phyloP scores from a whole-genome alignment of 768 basidiomycete genomes.

The Brasilioporus rufonigricans region DNA sequence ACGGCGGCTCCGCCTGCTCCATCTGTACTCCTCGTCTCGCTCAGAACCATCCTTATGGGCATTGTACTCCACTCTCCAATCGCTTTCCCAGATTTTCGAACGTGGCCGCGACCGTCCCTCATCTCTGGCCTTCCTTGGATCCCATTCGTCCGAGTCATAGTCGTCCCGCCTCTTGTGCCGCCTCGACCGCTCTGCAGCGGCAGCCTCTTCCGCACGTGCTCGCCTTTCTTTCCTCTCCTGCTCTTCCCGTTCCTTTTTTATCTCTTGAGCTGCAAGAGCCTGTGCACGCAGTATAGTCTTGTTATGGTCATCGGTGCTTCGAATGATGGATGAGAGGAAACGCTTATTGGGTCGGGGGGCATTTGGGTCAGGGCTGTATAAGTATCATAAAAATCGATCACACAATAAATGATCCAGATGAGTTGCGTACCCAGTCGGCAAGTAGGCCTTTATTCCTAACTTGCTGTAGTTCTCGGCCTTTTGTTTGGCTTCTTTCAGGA shows the following conservation, averaged over 20 bases:
- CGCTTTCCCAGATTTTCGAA: constrained; percentile 40
- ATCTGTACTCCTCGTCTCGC: constrained; percentile 16
- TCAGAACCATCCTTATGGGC: constrained; percentile 35
- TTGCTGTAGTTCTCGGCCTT: constrained; percentile 79
- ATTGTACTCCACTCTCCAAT: constrained; percentile 46
- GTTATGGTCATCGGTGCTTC: constrained; percentile 95
- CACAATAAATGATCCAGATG: neutral
- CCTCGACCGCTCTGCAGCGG: constrained; percentile 58
- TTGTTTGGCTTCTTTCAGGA: constrained; percentile 90
- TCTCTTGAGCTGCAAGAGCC: constrained; percentile 67
- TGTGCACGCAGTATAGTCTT: constrained; percentile 75
- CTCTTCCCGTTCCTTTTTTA: constrained; percentile 67
- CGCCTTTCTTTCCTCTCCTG: constrained; percentile 59
- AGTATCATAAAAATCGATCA: neutral
- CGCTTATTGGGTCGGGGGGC: constrained; percentile 82
- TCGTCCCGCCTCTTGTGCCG: constrained; percentile 34
- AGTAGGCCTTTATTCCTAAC: constrained; percentile 77
- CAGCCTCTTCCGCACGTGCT: constrained; percentile 74
- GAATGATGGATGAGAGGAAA: constrained; percentile 81
- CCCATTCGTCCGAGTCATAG: constrained; percentile 29
- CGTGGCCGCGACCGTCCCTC: constrained; percentile 45
- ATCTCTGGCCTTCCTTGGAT: constrained; percentile 37
- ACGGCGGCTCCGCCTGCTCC: constrained; percentile 25
- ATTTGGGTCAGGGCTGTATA: constrained; percentile 59
- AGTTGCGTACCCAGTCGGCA: constrained; percentile 52